Percentiles rank a stretch among this genome's conserved stretches.
phyloP scores from a whole-genome alignment of 2,329 filamentous ascomycete species.

The Neophaeococcomyces aloes region DNA sequence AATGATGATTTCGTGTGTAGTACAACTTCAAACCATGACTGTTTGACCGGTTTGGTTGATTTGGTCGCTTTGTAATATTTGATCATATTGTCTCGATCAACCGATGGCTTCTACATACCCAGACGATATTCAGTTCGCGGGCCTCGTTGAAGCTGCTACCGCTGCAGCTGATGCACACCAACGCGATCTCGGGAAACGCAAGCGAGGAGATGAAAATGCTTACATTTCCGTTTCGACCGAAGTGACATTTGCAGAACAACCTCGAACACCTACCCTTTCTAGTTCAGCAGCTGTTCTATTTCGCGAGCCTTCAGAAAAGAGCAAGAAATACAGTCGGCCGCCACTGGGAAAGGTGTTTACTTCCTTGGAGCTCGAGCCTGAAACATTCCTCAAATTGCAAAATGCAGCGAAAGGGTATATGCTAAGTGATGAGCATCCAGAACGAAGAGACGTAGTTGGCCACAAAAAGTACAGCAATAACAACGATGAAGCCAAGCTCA shows the following conservation, averaged over 20 bases:
- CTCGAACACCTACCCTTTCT: conserved; percentile 32
- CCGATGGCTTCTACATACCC: conserved; percentile 11
- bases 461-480: conserved; percentile 43
- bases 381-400: conserved; percentile 47
- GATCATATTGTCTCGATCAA: background rate
- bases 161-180: conserved; percentile 30
- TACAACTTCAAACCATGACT: background rate
- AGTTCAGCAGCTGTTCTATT: conserved; percentile 46
- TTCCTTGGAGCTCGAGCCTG: conserved; percentile 45
- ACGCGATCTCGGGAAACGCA: conserved; percentile 27
- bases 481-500: conserved; percentile 46
- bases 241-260: conserved; percentile 7
- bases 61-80: conserved; percentile 1
- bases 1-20: background rate
- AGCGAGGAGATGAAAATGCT: conserved; percentile 28
- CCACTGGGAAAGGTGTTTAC: conserved; percentile 49
- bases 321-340: conserved; percentile 48
- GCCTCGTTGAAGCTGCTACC: conserved; percentile 37
- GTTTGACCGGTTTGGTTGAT: conserved; percentile 6
- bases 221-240: conserved; percentile 27
- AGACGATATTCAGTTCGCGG: conserved; percentile 35
- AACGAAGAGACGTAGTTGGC: conserved; percentile 47
- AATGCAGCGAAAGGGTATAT: conserved; percentile 48
- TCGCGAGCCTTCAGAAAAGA: conserved; percentile 36
- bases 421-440: conserved; percentile 45